Conservation (phyloP, 306 rosid species). For the Geum urbanum region DNA sequence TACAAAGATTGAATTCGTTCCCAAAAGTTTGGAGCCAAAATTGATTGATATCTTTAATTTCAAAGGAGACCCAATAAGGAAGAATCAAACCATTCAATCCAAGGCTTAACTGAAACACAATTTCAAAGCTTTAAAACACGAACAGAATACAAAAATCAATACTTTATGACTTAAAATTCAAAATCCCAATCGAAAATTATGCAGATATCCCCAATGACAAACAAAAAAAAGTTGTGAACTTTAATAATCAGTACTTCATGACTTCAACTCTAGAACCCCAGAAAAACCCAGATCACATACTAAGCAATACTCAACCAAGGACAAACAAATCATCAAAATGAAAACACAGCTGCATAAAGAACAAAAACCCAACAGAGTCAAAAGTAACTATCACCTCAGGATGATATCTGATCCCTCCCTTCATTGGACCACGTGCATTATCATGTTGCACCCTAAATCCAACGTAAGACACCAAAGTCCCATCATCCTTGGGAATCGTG, state of each 20-base stretch:
- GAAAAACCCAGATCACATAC: conserved; percentile 1
- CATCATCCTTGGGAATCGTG: conserved; percentile 71
- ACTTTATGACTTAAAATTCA: background rate
- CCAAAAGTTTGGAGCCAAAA: background rate
- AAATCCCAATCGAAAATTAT: background rate
- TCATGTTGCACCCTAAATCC: conserved; percentile 70
- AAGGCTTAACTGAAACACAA: background rate
- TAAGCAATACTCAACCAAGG: background rate
- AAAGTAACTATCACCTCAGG: conserved; percentile 41
- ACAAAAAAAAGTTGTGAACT: no score
- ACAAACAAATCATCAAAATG: conserved; percentile 3
- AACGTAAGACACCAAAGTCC: conserved; percentile 49
- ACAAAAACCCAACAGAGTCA: conserved; percentile 1
- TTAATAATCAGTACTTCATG: background rate
- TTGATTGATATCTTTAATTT: background rate
- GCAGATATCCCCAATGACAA: no score
- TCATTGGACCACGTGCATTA: conserved; percentile 76
- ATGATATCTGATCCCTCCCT: conserved; percentile 69
- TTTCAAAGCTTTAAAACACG: background rate
- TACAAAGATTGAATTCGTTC: background rate
- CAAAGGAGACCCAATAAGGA: no score
- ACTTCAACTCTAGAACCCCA: background rate
- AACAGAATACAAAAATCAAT: background rate
- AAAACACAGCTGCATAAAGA: background rate
- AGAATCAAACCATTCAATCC: background rate